A percentile compares a stretch with the other conserved stretches of the same genome.
Conservation (phyloP, 2,329 filamentous ascomycete species). For the Talaromyces funiculosus region DNA sequence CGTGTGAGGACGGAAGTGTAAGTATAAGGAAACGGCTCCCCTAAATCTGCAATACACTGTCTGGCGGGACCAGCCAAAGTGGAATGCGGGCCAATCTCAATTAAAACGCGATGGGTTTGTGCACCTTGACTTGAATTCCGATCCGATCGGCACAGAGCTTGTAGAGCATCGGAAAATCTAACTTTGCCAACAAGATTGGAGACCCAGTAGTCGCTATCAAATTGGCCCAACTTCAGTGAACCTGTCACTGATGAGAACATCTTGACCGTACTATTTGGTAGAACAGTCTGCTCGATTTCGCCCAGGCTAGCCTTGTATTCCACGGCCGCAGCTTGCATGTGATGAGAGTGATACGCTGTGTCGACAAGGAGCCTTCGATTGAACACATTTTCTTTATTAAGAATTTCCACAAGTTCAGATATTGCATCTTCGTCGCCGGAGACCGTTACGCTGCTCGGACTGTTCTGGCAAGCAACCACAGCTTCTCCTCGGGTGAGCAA, state of each 20-base stretch:
- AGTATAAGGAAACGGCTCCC: no score
- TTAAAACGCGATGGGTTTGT: neutral
- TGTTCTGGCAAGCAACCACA: conserved; percentile 30
- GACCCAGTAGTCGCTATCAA: conserved; percentile 28
- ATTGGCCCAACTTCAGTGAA: neutral
- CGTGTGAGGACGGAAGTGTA: conserved; percentile 7
- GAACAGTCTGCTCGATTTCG: neutral
- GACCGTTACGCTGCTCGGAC: conserved; percentile 33
- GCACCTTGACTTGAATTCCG: neutral
- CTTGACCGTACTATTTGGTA: neutral
- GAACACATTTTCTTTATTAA: conserved; percentile 28
- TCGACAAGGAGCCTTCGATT: conserved; percentile 29
- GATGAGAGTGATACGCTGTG: conserved; percentile 38
- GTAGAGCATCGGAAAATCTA: conserved; percentile 24
- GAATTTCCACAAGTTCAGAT: conserved; percentile 16
- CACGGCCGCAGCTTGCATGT: conserved; percentile 27
- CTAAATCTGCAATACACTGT: no score
- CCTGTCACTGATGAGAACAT: conserved; percentile 16
- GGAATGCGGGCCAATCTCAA: conserved; percentile 30
- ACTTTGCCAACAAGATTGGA: conserved; percentile 31
- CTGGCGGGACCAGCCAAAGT: conserved; percentile 21
- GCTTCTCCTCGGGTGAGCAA: no score
- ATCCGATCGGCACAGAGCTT: neutral
- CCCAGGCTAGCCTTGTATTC: neutral
- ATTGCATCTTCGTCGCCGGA: conserved; percentile 35